A percentile compares a stretch with the other conserved stretches of the same genome.
These are phyloP conservation scores for Fraxinus paxiana DNA, from an alignment of 305 asterid genomes.

Conservation along the genomic window DNA sequence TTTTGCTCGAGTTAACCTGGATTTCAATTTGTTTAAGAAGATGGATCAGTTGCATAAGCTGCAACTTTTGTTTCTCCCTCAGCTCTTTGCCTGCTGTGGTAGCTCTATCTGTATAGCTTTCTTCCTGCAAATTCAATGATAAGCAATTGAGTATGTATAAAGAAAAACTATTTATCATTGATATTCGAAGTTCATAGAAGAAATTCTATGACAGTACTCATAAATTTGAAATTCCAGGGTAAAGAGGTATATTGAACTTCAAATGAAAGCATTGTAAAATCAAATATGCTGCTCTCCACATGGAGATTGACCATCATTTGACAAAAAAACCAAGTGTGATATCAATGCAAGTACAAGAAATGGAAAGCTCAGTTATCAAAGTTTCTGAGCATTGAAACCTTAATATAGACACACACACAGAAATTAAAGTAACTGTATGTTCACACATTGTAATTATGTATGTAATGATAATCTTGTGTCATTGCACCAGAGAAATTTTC, in stretches of 20 bases:
- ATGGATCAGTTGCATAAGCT: conserved; percentile 48
- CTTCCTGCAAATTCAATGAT: conserved; percentile 41
- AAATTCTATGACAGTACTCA: background rate
- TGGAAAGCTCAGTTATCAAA: background rate
- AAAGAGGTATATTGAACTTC: background rate
- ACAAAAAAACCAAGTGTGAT: background rate
- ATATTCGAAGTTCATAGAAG: background rate
- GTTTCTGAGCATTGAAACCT: conserved; percentile 8
- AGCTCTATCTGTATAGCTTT: conserved; percentile 39
- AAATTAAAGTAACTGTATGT: background rate
- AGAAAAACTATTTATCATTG: background rate
- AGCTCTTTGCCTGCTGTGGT: conserved; percentile 51
- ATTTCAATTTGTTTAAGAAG: conserved; percentile 57
- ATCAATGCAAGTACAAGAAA: background rate
- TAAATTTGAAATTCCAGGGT: background rate
- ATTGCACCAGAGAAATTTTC: background rate
- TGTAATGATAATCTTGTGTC: conserved; percentile 3
- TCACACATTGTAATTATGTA: background rate
- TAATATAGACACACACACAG: background rate
- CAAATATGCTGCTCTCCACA: background rate
- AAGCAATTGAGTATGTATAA: background rate
- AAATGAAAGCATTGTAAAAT: background rate
- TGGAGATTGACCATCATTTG: conserved; percentile 8
- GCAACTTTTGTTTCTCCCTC: conserved; percentile 52
- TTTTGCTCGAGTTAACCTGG: conserved; percentile 63